Base-by-base conservation (phyloP, 345 rosid genomes). In the Pistacia vera region DNA sequence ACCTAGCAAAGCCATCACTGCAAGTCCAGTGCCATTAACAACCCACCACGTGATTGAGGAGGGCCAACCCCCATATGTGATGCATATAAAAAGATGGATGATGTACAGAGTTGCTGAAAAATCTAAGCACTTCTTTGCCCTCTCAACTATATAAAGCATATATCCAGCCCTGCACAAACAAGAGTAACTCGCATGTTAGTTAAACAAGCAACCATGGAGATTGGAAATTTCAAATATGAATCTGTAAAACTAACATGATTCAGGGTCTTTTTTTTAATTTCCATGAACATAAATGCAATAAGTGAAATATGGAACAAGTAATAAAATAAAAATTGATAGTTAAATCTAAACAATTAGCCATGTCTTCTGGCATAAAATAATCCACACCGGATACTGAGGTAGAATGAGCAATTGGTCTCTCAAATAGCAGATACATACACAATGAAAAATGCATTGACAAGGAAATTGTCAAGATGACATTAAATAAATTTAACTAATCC, bases 1-100 rank as follows among this genome's bases (percentile, higher is more conserved):
- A 78, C 98, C 95, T 22, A 96, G 89, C 81, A 91, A 81, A 48
- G 90, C 88, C 98, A 85, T 96, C 18, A 87, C 84, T 48, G 92
- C 95, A 36, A 92, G 83, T 25, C 97, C 97, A 54, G 91, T 88
- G 48, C 85, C 92, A 85, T 87, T 93, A 12, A 93, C 92, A 75
- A 89, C 88, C 98, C 99, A 96, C 99, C 99, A 96, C 14, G 98
- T 88, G 61, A 93, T 70, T 52, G 98, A 91, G 16, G 94, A 85
- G 77, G 99, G 99, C 97, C 97, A 96, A 76, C 99, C 99, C 77
- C 99, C 99, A 81, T 96, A 92, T 56, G 87, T 51, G 77, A 87
- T 85, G 86, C 98, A 96, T 61, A 91, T 79, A 76, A 89, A 78
- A 63, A 96, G 94, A 86, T 96, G 98, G 35, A 90, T 83, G 81